Evolutionary conservation across 129 eudicot species (phyloP), one percentile per base, ranked within the genome.

Genomic region (Saposhnikovia divaricata): DNA sequence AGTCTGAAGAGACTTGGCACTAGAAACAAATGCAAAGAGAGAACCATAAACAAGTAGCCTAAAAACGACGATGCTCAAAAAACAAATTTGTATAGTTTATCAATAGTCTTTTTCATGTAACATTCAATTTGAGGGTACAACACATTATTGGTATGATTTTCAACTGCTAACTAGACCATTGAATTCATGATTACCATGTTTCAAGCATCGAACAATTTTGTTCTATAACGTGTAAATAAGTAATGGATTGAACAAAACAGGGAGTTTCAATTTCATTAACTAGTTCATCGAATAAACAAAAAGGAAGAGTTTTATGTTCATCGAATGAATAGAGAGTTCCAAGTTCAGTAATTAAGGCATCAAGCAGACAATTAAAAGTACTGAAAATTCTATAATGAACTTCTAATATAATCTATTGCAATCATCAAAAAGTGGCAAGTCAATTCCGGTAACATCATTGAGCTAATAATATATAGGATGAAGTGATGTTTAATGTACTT

Each of bases 1-100:
- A 5, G 87, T 83, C 21, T 76, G 85, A 27, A 89, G 88, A 63
- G 81, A 82, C 81, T 84, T 84, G 80, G 92, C 88, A 82, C 92
- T 89, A 68, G 82, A 78, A 81, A 76, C 51, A 76, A 79, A 75
- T 65, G 80, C 44, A 39, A 28, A 38, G 9, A 75, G 50, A 71
- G 25, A 75, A n/a, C 6, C 34, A 75, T 61, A 65, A 61, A 31
- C 72, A 55, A 66, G 37, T 9, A 37, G 46, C 69, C 59, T 31
- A 6, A 44, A n/a, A 57, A 25, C 38, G 25, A 23, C 6, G 12
- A 68, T 68, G 42, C 34, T 25, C 69, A 9, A 5, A 59, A 34
- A 59, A 59, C 68, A 59, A 9, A 57, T 21, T 23, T 57, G 12
- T 57, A 8, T n/a, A 23, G 21, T 66, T 3, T 12, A 31, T 28